These are phyloP conservation scores for Alternaria conjuncta DNA, from an alignment of 2,329 filamentous ascomycete genomes.

Conservation along the genomic window DNA sequence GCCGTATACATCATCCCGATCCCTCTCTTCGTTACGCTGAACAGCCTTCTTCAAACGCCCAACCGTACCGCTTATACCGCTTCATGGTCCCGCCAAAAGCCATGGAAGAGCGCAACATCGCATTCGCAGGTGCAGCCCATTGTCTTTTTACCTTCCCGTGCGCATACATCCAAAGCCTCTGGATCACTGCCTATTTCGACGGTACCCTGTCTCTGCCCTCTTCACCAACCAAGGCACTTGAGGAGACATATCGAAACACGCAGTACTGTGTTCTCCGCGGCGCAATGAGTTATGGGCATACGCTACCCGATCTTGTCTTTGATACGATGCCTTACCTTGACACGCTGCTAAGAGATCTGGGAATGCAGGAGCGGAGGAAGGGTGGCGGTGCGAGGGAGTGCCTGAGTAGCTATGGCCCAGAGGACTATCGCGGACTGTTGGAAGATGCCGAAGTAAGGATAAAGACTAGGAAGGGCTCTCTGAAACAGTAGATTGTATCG, in stretches of 20 bases:
- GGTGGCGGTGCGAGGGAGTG: slow-evolving; percentile 23
- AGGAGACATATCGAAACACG: slow-evolving; percentile 63
- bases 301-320: slow-evolving; percentile 57
- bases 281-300: slow-evolving; percentile 74
- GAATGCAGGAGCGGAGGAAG: slow-evolving; percentile 27
- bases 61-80: slow-evolving; percentile 49
- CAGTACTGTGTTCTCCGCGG: slow-evolving; percentile 73
- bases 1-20: slow-evolving; percentile 24
- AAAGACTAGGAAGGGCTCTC: background rate
- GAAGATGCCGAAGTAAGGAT: slow-evolving; percentile 57
- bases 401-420: slow-evolving; percentile 49
- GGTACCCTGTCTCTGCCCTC: slow-evolving; percentile 50
- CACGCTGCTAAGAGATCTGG: slow-evolving; percentile 31
- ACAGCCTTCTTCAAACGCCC: slow-evolving; percentile 12
- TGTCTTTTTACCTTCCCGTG: slow-evolving; percentile 47
- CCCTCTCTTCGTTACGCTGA: slow-evolving; percentile 21
- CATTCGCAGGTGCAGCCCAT: slow-evolving; percentile 38
- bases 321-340: slow-evolving; percentile 41
- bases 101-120: slow-evolving; percentile 16
- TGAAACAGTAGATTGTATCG: background rate
- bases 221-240: slow-evolving; percentile 16
- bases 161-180: slow-evolving; percentile 51
- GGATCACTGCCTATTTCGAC: slow-evolving; percentile 68
- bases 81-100: slow-evolving; percentile 50
- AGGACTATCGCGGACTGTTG: slow-evolving; percentile 63